Evolutionary conservation across 257 asterid species (phyloP), one percentile per base, ranked within the genome.

Genomic region (Salvia rosmarinus): DNA sequence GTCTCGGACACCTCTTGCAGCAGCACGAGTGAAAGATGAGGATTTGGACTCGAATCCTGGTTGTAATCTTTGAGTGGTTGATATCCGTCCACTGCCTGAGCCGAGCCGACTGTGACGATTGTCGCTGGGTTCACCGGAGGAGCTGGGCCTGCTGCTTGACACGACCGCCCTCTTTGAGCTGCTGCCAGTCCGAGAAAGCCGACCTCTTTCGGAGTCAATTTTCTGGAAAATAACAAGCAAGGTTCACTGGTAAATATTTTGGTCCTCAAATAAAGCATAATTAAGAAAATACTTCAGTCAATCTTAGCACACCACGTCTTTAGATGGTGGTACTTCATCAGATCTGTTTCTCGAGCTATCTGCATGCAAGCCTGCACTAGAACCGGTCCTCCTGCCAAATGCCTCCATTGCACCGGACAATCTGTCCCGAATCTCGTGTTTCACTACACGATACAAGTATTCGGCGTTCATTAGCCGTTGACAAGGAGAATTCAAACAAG

Each of bases 11-110:
- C 92, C 89, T 80, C 89, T 82, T 9, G 87, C 52, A 19, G 85
- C 83, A 23, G 85, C 79, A 3, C 96, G 89, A 17, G 90, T 67
- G 56, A 86, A 89, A 54, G 97, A 76, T 9, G 97, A 86, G 0
- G 95, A 83, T 77, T 91, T 89, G 71, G 93, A 82, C 71, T 91
- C 95, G 10, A 82, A 75, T n/a, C 93, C 95, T 13, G 95, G 88
- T 35, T 89, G 97, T 30, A 85, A 42, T 82, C 95, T 85, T 21
- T 86, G 93, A 37, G 95, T 73, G 49, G 89, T 79, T 21, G 92
- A 86, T 9, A 83, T 43, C 0, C 96, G 87, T 19, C 85, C 91
- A 49, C 86, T 79, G 72, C 95, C 75, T 0, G 97, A 82, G 30
- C 88, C 92, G 5, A 87, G 78, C 46, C 95, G 82, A 74, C 83